phyloP scores from a whole-genome alignment of 140 eudicot genomes.

The Erigeron philadelphicus region DNA sequence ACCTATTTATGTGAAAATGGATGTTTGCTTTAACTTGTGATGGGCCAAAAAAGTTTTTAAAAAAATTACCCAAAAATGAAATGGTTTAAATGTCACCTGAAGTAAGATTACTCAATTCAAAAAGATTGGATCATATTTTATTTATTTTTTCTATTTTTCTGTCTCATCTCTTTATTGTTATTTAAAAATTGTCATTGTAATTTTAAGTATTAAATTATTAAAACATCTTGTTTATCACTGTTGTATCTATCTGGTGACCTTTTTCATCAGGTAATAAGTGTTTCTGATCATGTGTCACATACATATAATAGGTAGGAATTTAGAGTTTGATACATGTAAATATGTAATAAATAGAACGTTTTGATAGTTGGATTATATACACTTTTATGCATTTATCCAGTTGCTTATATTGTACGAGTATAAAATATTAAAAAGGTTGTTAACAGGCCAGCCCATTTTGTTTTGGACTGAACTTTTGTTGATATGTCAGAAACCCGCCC shows the following conservation, averaged over 20 bases:
- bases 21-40: background rate
- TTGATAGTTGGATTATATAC: no score
- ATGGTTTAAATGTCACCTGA: background rate
- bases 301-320: no score
- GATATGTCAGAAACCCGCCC: background rate
- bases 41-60: background rate
- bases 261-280: no score
- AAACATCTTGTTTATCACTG: background rate
- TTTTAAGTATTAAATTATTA: background rate
- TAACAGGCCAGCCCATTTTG: background rate
- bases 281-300: no score
- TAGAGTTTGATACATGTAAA: no score
- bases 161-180: no score
- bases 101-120: background rate
- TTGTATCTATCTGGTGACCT: background rate
- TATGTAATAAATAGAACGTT: no score
- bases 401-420: background rate
- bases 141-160: no score
- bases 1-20: background rate
- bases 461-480: background rate
- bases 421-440: background rate
- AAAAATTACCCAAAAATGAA: background rate
- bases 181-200: background rate
- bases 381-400: no score
- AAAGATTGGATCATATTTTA: background rate